Conservation (phyloP, 2,329 filamentous ascomycete genomes). For the Aspergillus sp. region DNA sequence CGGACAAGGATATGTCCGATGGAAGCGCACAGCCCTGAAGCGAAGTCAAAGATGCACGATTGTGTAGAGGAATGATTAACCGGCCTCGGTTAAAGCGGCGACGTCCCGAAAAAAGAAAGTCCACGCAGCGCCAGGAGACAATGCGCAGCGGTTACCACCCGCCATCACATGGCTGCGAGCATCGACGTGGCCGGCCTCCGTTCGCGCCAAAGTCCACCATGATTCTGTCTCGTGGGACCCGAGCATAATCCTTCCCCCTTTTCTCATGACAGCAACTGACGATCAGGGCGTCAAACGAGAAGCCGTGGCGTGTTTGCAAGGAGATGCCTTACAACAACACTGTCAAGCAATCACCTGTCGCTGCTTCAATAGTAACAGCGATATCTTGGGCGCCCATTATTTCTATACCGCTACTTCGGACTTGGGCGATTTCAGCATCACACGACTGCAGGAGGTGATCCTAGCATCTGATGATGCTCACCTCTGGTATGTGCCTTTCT, state of each 20-base stretch:
- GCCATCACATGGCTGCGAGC: constrained; percentile 19
- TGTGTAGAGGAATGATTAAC: not conserved
- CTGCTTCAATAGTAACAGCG: not conserved
- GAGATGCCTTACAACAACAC: not conserved
- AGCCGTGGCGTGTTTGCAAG: constrained; percentile 1
- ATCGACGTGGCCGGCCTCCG: constrained; percentile 25
- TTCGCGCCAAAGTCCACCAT: constrained; percentile 13
- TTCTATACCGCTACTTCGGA: constrained; percentile 24
- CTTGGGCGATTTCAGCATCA: constrained; percentile 19
- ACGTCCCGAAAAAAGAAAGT: not conserved
- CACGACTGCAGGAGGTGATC: constrained; percentile 19
- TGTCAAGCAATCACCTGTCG: not conserved
- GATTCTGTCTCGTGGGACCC: constrained; percentile 17
- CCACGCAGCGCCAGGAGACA: constrained; percentile 1
- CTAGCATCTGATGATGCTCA: constrained; percentile 9
- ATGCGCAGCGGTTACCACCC: not conserved
- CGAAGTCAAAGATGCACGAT: not conserved
- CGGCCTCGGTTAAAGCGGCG: constrained; percentile 1
- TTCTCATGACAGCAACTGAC: constrained; percentile 19
- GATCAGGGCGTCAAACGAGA: constrained; percentile 11
- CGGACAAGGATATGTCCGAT: not conserved
- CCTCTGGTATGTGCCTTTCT: constrained; percentile 6
- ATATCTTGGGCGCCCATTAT: constrained; percentile 2
- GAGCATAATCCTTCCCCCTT: constrained; percentile 4
- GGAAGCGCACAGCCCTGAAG: not conserved